A percentile compares a stretch with the other conserved stretches of the same genome.
Evolutionary conservation across 1,284 basidiomycete species (phyloP).

Genomic region (Fistulinella cinereoalba): DNA sequence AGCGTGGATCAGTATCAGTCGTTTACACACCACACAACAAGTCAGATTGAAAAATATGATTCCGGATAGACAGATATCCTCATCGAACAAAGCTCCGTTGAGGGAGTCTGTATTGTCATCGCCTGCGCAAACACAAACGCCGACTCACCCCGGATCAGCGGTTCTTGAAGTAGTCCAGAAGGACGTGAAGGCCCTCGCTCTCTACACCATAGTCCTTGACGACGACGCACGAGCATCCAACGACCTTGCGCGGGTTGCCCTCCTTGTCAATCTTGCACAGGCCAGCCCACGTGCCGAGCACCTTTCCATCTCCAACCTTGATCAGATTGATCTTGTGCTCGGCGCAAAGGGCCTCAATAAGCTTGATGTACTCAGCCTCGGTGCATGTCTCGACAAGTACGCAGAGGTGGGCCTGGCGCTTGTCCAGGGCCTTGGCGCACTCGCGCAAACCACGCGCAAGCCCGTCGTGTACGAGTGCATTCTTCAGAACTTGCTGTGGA

Average conservation of each 20-base stretch:
- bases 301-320: conserved; percentile 97
- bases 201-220: conserved; percentile 98
- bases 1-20: conserved; percentile 11
- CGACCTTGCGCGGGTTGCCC: conserved; percentile 97
- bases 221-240: conserved; percentile 95
- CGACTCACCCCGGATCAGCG: conserved; percentile 56
- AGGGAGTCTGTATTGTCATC: conserved; percentile 90
- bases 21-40: background rate
- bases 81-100: conserved; percentile 68
- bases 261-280: conserved; percentile 99
- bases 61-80: conserved; percentile 45
- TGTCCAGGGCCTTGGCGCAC: conserved; percentile 97
- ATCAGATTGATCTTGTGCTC: conserved; percentile 99
- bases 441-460: conserved; percentile 98
- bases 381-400: conserved; percentile 99
- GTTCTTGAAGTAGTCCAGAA: conserved; percentile 96
- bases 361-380: conserved; percentile 99
- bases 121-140: conserved; percentile 9
- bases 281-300: conserved; percentile 97
- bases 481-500: conserved; percentile 87
- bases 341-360: conserved; percentile 98
- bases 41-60: conserved; percentile 54
- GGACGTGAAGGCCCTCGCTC: conserved; percentile 94
- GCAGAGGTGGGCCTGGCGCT: conserved; percentile 97
- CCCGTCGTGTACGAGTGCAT: conserved; percentile 95